Base-by-base conservation (phyloP, 495 filamentous ascomycete species). In the Podospora pseudopauciseta region DNA sequence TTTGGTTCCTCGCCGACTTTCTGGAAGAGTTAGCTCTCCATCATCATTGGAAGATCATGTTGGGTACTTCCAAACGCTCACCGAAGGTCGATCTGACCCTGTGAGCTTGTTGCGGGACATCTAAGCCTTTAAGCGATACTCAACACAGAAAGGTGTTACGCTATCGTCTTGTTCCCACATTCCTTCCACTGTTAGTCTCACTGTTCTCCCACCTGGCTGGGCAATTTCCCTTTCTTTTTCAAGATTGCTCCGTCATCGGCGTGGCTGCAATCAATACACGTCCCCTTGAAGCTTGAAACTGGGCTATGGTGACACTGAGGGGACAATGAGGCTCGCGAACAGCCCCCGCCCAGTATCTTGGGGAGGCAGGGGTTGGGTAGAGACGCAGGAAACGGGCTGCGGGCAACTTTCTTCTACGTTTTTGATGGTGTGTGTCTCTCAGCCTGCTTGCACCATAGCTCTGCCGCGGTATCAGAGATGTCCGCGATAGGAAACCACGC, bases 341-440 rank as follows among this genome's bases (percentile, higher is more conserved):
- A 58, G 55, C 55, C n/a, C 55, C 55, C 55, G 23, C 55, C 55
- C 23, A 58, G n/a, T 58, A 26, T 26, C 55, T 58, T 58, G 55
- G 39, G 15, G 39, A 49, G 39, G 39, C 39, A 49, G 39, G 39
- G 39, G 9, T 49, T 49, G 39, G 55, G 55, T 26, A 58, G 55
- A 58, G n/a, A 58, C 23, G 55, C 55, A 58, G 13, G 7, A 57
- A 49, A 20, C 55, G 55, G 55, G 55, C 55, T 58, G 55, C 18
- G 55, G 55, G 55, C 55, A 58, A 58, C 55, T 20, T 49, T 11
- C 39, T 49, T 3, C 39, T 13, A 49, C 39, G 13, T 49, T 0
- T 49, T 16, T 6, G 39, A 49, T 58, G 55, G 55, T 58, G 55
- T 58, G 55, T 26, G 55, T 58, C 13, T 32, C 30, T 32, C 55